Evolutionary conservation across 2,329 filamentous ascomycete species (phyloP).

Genomic region (Gyromitra esculenta): DNA sequence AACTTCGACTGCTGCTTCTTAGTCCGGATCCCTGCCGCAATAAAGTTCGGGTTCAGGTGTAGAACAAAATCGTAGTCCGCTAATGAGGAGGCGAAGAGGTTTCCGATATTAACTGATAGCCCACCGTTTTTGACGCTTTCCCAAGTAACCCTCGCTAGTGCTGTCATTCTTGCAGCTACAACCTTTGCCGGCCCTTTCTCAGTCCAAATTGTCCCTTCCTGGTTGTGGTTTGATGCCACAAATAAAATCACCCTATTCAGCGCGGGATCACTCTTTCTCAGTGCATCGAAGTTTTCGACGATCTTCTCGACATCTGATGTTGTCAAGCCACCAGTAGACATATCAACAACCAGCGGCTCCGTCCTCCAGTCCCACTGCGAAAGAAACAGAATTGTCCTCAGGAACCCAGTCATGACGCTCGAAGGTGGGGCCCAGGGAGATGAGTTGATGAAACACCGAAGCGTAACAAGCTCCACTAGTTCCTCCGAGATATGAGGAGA

Average conservation of each 20-base stretch:
- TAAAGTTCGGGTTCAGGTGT: slow-evolving; percentile 70
- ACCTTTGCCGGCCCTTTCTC: slow-evolving; percentile 79
- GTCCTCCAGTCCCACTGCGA: slow-evolving; percentile 91
- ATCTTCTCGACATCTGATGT: slow-evolving; percentile 71
- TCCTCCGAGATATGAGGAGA: slow-evolving; percentile 78
- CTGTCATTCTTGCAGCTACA: slow-evolving; percentile 82
- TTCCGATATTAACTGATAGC: slow-evolving; percentile 56
- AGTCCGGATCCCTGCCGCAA: slow-evolving; percentile 62
- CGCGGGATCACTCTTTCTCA: slow-evolving; percentile 85
- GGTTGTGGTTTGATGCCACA: slow-evolving; percentile 80
- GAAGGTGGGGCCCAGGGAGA: slow-evolving; percentile 82
- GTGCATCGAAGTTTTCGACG: slow-evolving; percentile 78
- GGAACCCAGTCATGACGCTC: slow-evolving; percentile 79
- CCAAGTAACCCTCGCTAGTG: slow-evolving; percentile 79
- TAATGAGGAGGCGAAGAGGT: slow-evolving; percentile 77
- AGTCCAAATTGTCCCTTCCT: slow-evolving; percentile 82
- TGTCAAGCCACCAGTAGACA: slow-evolving; percentile 71
- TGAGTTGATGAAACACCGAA: slow-evolving; percentile 80
- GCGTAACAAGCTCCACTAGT: slow-evolving; percentile 82
- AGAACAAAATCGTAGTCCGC: slow-evolving; percentile 88
- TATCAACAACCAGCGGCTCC: slow-evolving; percentile 82
- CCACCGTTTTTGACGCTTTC: slow-evolving; percentile 68
- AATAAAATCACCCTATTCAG: slow-evolving; percentile 87
- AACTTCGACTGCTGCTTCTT: slow-evolving; percentile 65
- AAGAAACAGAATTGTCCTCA: slow-evolving; percentile 81